A percentile compares a stretch with the other conserved stretches of the same genome.
Conservation (phyloP, 345 rosid species). For the Barbarea vulgaris region DNA sequence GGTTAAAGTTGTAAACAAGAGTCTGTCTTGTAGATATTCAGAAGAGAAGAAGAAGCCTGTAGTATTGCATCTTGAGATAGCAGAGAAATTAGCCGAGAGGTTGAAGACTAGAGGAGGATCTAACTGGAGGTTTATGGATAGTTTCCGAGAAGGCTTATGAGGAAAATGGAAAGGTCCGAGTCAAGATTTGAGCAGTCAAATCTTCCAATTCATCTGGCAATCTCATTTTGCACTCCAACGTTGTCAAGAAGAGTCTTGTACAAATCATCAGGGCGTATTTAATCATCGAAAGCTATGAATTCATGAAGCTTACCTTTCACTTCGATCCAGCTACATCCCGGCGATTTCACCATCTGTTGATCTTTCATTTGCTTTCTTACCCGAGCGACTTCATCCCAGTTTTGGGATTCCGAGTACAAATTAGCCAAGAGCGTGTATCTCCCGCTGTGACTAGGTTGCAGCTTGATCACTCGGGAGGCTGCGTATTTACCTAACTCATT, state of each 20-base stretch:
- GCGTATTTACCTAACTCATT: conserved; percentile 43
- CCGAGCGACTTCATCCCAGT: conserved; percentile 57
- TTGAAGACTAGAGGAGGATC: conserved; percentile 15
- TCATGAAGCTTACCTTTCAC: conserved; percentile 30
- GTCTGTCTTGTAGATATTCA: conserved; percentile 31
- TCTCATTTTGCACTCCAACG: conserved; percentile 12
- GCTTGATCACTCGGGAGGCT: conserved; percentile 52
- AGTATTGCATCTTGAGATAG: conserved; percentile 31
- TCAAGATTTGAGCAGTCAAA: background rate
- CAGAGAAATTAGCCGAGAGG: conserved; percentile 14
- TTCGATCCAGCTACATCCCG: conserved; percentile 64
- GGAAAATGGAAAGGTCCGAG: background rate
- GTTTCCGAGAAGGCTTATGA: conserved; percentile 37
- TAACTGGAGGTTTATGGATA: conserved; percentile 28
- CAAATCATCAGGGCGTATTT: conserved; percentile 3
- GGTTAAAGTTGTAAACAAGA: conserved; percentile 28
- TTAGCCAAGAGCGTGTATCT: conserved; percentile 54
- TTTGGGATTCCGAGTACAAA: conserved; percentile 53
- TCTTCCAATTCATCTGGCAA: background rate
- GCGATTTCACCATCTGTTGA: conserved; percentile 49
- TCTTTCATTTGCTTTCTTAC: conserved; percentile 55
- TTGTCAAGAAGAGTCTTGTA: conserved; percentile 31
- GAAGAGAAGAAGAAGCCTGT: conserved; percentile 29
- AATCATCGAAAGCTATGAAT: conserved; percentile 15
- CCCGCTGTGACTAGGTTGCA: conserved; percentile 58